Evolutionary conservation across 2,329 filamentous ascomycete species (phyloP), one percentile per base, ranked within the genome.

Genomic region (Pseudogymnoascus sp.): DNA sequence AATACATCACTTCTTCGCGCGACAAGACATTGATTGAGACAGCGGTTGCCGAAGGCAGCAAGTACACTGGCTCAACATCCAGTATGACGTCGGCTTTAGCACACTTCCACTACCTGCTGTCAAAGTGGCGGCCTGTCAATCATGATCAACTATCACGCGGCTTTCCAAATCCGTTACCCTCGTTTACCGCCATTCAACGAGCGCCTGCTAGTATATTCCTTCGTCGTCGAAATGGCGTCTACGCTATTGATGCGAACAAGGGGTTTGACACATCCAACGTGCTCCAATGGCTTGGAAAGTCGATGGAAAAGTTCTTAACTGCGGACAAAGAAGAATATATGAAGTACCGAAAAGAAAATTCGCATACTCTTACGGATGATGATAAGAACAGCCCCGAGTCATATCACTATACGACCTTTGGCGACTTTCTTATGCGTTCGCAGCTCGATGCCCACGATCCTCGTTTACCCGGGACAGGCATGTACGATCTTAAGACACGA

Each of bases 191-290:
- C 8, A 81, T 97, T 39, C 83, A 84, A 63, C 83, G 86, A 67
- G 83, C 84, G 0, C 93, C 94, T 1, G 82, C 86, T 3, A 89
- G 92, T 9, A 85, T 92, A 47, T 96, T 97, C 69, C 77, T 97
- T 13, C 84, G 89, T 59, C 67, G 69, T 44, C 88, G 89, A 66
- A 83, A 96, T 70, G 93, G 92, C 1, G 83, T 86, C 0, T 99
- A 99, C 72, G 92, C 93, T 4, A 94, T 99, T 63, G 94, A 99
- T 72, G 90, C 92, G 0, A 94, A 99, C 74, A 99, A 97, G 75
- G 84, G 96, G 71, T 94, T 85, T 67, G 92, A 97, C 68, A 82
- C 78, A 6, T 88, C 89, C 33, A 97, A 90, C 66, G 84, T 99
- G 33, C 81, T 99, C 58, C 94, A 89, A 75, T 91, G 93, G 80